A percentile compares a stretch with the other conserved stretches of the same genome.
Evolutionary conservation across 176 grass and related monocot species (phyloP).

Genomic region (Oryza glaberrima): DNA sequence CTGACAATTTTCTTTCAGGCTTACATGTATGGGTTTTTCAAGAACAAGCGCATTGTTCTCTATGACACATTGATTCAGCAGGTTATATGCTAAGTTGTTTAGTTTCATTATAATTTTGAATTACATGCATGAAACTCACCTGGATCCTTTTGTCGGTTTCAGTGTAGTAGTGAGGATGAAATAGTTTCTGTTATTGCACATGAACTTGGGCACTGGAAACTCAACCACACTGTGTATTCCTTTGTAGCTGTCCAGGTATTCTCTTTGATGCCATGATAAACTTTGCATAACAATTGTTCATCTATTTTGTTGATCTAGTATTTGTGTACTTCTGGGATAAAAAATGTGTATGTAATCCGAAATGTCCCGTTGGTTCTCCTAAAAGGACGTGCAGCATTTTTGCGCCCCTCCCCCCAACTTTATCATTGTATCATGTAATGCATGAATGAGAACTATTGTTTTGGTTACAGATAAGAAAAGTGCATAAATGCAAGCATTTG

Average conservation of each 20-base stretch:
- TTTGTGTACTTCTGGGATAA: constrained; percentile 29
- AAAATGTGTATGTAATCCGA: neutral
- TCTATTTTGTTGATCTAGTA: constrained; percentile 27
- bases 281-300: neutral
- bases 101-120: constrained; percentile 3
- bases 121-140: neutral
- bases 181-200: constrained; percentile 98
- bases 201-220: constrained; percentile 99
- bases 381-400: neutral
- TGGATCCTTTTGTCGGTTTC: constrained; percentile 35
- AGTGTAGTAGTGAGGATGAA: constrained; percentile 93
- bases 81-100: constrained; percentile 49
- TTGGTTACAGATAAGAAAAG: neutral
- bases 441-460: neutral
- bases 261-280: constrained; percentile 30
- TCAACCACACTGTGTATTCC: constrained; percentile 88
- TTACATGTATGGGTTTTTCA: constrained; percentile 99
- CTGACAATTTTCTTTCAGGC: constrained; percentile 61
- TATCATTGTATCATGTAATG: constrained; percentile 22
- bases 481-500: neutral
- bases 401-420: neutral
- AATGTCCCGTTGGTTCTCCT: neutral
- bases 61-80: constrained; percentile 99
- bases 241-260: constrained; percentile 94
- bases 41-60: constrained; percentile 98